phyloP scores from a whole-genome alignment of 768 basidiomycete genomes.

The Hypholoma sublateritium region DNA sequence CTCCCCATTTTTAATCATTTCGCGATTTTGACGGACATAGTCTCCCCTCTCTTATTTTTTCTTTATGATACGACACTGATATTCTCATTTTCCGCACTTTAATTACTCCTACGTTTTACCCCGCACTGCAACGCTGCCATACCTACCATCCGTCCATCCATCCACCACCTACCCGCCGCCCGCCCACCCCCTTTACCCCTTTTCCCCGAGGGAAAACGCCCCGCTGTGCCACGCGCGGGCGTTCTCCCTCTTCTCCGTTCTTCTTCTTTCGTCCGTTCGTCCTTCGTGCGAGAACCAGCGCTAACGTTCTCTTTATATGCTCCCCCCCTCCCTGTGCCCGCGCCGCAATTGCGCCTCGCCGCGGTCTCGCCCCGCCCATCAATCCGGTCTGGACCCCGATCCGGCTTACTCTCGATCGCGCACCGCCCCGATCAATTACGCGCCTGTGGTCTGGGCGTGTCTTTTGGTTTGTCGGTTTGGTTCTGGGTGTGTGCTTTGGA shows the following conservation, averaged over 20 bases:
- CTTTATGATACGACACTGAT: not conserved
- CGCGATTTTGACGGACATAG: not conserved
- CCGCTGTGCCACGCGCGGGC: no score
- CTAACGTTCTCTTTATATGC: no score
- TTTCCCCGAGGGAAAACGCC: no score
- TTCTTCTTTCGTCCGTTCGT: no score
- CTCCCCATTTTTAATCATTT: not conserved
- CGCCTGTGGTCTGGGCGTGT: not conserved
- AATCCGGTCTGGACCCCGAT: not conserved
- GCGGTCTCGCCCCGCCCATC: slow-evolving; percentile 7
- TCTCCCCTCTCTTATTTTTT: not conserved
- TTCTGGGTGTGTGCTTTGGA: not conserved
- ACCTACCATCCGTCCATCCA: not conserved
- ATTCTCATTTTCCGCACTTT: not conserved
- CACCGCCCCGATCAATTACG: not conserved
- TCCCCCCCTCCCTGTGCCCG: not conserved
- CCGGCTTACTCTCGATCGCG: not conserved
- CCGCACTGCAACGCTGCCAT: no score
- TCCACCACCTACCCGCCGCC: no score
- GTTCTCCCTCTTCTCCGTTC: no score
- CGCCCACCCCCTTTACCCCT: not conserved
- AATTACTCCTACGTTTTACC: not conserved
- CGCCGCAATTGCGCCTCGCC: slow-evolving; percentile 10
- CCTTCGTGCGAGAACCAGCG: no score
- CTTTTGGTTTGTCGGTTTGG: not conserved